A percentile compares a stretch with the other conserved stretches of the same genome.
Evolutionary conservation across 1,139 yeast genomes (phyloP).

Genomic region (Yamadazyma siamensis): DNA sequence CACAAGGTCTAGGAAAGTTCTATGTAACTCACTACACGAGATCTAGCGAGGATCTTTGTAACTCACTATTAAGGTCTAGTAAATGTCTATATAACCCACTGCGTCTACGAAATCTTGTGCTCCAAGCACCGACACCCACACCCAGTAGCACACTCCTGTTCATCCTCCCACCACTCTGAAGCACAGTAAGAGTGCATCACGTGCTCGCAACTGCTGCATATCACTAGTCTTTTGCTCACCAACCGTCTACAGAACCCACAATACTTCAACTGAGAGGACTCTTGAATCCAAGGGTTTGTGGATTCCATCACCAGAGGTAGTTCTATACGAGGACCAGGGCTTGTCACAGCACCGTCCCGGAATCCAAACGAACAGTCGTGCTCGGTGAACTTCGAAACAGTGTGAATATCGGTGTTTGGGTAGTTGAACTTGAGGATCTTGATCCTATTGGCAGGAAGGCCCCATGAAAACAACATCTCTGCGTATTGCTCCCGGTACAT

Average conservation of each 20-base stretch:
- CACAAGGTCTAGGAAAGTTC: too few species aligned
- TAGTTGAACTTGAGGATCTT: conserved; percentile 76
- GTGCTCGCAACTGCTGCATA: conserved; percentile 77
- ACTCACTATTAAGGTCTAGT: too few species aligned
- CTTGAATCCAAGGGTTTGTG: conserved; percentile 36
- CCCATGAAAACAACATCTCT: conserved; percentile 79
- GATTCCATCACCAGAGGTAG: conserved; percentile 7
- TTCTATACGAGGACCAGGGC: too few species aligned
- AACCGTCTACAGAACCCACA: conserved; percentile 67
- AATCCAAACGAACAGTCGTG: conserved; percentile 47
- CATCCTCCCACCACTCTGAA: conserved; percentile 67
- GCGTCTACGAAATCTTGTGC: conserved; percentile 14
- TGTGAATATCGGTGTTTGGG: conserved; percentile 21
- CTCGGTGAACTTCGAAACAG: conserved; percentile 21
- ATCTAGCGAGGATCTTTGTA: too few species aligned
- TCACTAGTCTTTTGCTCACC: conserved; percentile 56
- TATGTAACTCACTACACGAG: too few species aligned
- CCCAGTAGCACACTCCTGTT: conserved; percentile 75
- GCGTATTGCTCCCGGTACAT: conserved; percentile 73
- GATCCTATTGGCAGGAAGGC: conserved; percentile 69
- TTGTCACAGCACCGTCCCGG: conserved; percentile 14
- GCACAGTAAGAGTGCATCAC: conserved; percentile 79
- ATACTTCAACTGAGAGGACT: conserved; percentile 26
- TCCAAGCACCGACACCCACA: conserved; percentile 79
- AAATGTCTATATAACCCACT: too few species aligned